Evolutionary conservation across 2,329 filamentous ascomycete species (phyloP), one percentile per base, ranked within the genome.

Genomic region (Apiospora rasikravindrae): DNA sequence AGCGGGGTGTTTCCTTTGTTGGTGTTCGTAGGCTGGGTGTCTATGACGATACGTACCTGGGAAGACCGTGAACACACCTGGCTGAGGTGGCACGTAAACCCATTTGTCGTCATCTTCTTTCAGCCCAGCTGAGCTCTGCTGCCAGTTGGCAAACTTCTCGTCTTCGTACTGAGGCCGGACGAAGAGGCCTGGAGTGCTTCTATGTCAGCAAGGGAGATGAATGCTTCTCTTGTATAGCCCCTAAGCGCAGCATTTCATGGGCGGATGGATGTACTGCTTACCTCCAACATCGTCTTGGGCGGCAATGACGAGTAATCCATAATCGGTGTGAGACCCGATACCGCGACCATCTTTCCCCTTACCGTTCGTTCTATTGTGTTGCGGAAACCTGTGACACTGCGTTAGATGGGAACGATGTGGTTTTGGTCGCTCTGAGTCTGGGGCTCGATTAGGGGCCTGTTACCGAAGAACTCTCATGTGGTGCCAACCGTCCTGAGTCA

Each of bases 241-340:
- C 26, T 26, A 57, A 29, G 16, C 19, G 6, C 51, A 5, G 19
- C 14, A 33, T 24, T 16, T 33, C 26, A 33, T 33, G 51, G 5
- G 8, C 33, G n/a, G 19, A 42, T 2, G 16, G 16, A 67, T 67
- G 26, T 37, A 33, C 4, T 22, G 7, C 79, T 74, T 74, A 79
- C 86, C 86, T 64, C 86, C 86, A 69, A 88, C 85, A 24, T 86
- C 81, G 71, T 88, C 85, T 72, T 87, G 85, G 0, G 84, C 82
- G 4, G 85, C 84, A 70, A 88, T 85, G 45, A 88, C 86, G 10
- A 88, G 79, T n/a, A 88, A 77, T 0, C 86, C 86, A 69, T 87
- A 88, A 72, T 88, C 86, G 8, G 86, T 88, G 69, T 88, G 86
- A 2, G 85, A 86, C 16, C 86, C 86, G 49, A 88, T 88, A 3